Evolutionary conservation across 2,329 filamentous ascomycete genomes (phyloP).

Genomic region (Cladobotryum mycophilum): DNA sequence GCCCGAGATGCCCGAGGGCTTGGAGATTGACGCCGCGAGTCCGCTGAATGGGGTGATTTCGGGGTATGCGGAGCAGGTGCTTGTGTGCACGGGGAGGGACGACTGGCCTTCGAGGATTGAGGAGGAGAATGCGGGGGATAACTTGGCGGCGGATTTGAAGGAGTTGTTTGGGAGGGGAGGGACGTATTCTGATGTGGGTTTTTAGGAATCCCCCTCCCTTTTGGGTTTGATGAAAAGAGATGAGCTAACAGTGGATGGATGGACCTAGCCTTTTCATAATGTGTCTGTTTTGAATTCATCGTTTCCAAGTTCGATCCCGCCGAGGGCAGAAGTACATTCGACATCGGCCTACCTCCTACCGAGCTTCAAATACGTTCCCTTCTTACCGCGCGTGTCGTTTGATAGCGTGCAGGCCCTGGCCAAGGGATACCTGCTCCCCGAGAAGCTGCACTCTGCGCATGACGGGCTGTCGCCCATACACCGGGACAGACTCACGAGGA

Average conservation of each 20-base stretch:
- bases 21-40: slow-evolving; percentile 68
- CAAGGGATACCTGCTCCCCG: slow-evolving; percentile 60
- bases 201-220: not conserved
- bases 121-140: slow-evolving; percentile 63
- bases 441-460: slow-evolving; percentile 55
- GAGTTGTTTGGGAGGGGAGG: slow-evolving; percentile 61
- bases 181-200: slow-evolving; percentile 57
- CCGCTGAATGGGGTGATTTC: slow-evolving; percentile 71
- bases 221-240: not conserved
- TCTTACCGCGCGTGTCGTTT: slow-evolving; percentile 57
- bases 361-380: slow-evolving; percentile 72
- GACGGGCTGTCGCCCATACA: slow-evolving; percentile 53
- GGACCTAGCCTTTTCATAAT: slow-evolving; percentile 72
- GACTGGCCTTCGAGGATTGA: slow-evolving; percentile 85
- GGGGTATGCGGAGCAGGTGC: slow-evolving; percentile 71
- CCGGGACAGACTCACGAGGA: slow-evolving; percentile 44
- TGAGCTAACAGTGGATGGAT: not conserved
- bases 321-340: slow-evolving; percentile 39
- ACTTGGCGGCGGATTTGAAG: slow-evolving; percentile 67
- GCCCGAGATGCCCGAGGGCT: slow-evolving; percentile 55
- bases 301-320: slow-evolving; percentile 53
- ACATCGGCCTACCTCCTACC: slow-evolving; percentile 73
- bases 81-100: slow-evolving; percentile 72
- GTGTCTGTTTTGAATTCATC: slow-evolving; percentile 72
- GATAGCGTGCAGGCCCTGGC: slow-evolving; percentile 52